Percentiles rank a stretch among this genome's conserved stretches.
These are phyloP conservation scores for Saturnispora saitoi DNA, from an alignment of 805 yeast species.

Conservation along the genomic window DNA sequence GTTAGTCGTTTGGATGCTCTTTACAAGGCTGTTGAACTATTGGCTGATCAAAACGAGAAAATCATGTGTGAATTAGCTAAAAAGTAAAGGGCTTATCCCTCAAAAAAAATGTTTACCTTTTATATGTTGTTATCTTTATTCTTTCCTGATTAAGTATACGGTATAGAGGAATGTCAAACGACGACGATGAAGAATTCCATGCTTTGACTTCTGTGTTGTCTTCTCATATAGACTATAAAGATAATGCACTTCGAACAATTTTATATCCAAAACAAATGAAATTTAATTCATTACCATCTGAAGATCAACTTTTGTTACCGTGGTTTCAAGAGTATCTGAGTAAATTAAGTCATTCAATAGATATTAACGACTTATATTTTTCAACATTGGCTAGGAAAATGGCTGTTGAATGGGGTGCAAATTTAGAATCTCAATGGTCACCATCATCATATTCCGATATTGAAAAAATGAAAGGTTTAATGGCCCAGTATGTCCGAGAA, in stretches of 20 bases:
- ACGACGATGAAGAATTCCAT: constrained; percentile 24
- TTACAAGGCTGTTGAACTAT: constrained; percentile 31
- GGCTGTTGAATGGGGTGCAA: constrained; percentile 44
- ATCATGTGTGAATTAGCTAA: constrained; percentile 2
- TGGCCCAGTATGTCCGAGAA: constrained; percentile 52
- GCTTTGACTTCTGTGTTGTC: constrained; percentile 26
- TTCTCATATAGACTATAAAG: constrained; percentile 28
- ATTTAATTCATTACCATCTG: constrained; percentile 29
- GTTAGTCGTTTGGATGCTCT: constrained; percentile 43
- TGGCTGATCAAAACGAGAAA: constrained; percentile 26
- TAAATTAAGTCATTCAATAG: constrained; percentile 35
- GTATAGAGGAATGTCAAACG: not conserved
- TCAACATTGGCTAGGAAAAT: constrained; percentile 34
- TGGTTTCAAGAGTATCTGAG: constrained; percentile 41
- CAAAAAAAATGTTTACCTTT: not conserved
- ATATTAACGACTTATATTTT: constrained; percentile 37
- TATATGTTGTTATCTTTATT: not conserved
- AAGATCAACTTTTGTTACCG: constrained; percentile 37
- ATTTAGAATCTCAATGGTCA: constrained; percentile 34
- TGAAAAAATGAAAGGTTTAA: constrained; percentile 48
- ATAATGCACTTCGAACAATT: constrained; percentile 28
- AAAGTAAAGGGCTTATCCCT: not conserved
- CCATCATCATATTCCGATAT: constrained; percentile 35
- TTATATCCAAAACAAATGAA: constrained; percentile 28
- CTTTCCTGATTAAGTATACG: not conserved